A percentile compares a stretch with the other conserved stretches of the same genome.
These are phyloP conservation scores for Santalum album DNA, from an alignment of 164 flowering plant species.

Conservation along the genomic window DNA sequence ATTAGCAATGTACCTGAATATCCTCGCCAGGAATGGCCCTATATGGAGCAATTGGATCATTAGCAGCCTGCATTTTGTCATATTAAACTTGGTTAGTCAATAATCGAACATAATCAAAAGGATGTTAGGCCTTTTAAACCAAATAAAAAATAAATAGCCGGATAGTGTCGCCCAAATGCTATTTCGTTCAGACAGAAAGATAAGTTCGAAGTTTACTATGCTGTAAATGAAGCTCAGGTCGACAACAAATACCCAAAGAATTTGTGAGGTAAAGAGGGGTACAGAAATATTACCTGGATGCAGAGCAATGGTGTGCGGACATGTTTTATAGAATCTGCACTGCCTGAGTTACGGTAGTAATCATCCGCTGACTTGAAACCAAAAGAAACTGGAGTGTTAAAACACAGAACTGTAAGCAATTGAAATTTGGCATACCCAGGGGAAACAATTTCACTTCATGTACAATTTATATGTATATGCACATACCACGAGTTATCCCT, in stretches of 20 bases:
- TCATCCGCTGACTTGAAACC: conserved; percentile 93
- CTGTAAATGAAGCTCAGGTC: too few relatives aligned
- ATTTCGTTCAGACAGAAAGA: not conserved
- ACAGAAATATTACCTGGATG: conserved; percentile 61
- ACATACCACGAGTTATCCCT: conserved; percentile 77
- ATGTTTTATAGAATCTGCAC: conserved; percentile 63
- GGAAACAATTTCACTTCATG: too few relatives aligned
- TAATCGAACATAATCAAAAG: too few relatives aligned
- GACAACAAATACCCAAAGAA: too few relatives aligned
- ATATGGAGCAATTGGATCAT: not conserved
- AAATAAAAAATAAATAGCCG: too few relatives aligned
- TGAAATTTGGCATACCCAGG: too few relatives aligned
- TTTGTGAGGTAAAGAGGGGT: too few relatives aligned
- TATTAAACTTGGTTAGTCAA: not conserved
- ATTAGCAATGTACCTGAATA: not conserved
- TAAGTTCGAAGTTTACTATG: too few relatives aligned
- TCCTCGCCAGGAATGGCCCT: not conserved
- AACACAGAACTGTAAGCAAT: too few relatives aligned
- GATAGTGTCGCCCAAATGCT: too few relatives aligned
- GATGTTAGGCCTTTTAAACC: too few relatives aligned
- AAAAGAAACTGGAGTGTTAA: conserved; percentile 61
- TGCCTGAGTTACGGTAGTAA: conserved; percentile 76
- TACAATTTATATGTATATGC: too few relatives aligned
- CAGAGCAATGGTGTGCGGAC: conserved; percentile 74
- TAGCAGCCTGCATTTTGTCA: not conserved